Conservation (phyloP, 2,329 filamentous ascomycete species). For the Biscogniauxia mediterranea region DNA sequence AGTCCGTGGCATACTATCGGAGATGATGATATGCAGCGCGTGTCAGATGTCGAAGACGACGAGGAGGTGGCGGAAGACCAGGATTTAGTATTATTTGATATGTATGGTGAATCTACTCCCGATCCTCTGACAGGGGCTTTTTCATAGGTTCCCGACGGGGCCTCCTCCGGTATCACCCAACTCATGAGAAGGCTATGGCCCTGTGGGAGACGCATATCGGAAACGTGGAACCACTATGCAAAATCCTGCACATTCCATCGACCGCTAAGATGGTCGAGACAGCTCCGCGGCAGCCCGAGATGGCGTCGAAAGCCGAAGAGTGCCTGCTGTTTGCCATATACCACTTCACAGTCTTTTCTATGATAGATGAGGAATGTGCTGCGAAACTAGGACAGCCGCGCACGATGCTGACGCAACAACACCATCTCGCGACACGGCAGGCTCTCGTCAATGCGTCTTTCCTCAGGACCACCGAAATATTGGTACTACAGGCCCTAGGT, state of each 20-base stretch:
- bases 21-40: conserved; percentile 25
- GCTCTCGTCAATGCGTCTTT: conserved; percentile 51
- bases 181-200: conserved; percentile 18
- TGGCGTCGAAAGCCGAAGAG: conserved; percentile 31
- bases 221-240: conserved; percentile 27
- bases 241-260: conserved; percentile 27
- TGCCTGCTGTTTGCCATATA: conserved; percentile 45
- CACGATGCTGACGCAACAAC: conserved; percentile 15
- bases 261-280: conserved; percentile 18
- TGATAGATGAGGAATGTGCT: conserved; percentile 44
- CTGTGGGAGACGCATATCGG: conserved; percentile 27
- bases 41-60: conserved; percentile 24
- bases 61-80: conserved; percentile 30
- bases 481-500: conserved; percentile 52
- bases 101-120: background rate
- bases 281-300: conserved; percentile 15
- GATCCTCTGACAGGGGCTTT: conserved; percentile 3
- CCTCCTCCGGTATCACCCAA: conserved; percentile 22
- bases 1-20: conserved; percentile 28
- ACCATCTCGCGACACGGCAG: conserved; percentile 42
- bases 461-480: conserved; percentile 49
- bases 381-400: conserved; percentile 13
- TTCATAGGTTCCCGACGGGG: conserved; percentile 12
- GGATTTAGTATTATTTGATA: background rate
- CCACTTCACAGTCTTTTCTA: conserved; percentile 38